A percentile compares a stretch with the other conserved stretches of the same genome.
Evolutionary conservation across 345 rosid species (phyloP).

Genomic region (Punica granatum): DNA sequence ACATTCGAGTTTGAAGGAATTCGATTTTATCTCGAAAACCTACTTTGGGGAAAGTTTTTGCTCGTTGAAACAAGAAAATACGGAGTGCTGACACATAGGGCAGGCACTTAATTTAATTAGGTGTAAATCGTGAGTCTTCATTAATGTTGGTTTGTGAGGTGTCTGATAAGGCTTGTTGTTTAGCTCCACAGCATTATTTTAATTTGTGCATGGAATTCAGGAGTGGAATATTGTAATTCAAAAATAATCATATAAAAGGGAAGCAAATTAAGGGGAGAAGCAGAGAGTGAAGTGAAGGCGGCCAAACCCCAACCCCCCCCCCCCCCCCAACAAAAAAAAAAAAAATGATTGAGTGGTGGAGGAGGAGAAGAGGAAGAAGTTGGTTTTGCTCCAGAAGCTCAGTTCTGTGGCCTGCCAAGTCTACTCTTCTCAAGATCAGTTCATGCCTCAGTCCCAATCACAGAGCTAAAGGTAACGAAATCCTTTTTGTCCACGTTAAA

Average conservation of each 20-base stretch:
- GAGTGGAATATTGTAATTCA: background rate
- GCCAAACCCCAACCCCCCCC: too few relatives aligned
- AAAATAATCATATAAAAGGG: constrained; percentile 2
- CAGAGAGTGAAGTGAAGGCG: constrained; percentile 1
- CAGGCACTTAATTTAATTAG: background rate
- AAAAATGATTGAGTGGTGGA: constrained; percentile 1
- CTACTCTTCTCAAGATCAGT: constrained; percentile 27
- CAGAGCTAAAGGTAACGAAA: constrained; percentile 37
- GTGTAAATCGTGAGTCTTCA: constrained; percentile 16
- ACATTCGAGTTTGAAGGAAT: background rate
- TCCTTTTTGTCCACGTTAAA: background rate
- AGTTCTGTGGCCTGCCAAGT: constrained; percentile 26
- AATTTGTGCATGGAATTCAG: constrained; percentile 9
- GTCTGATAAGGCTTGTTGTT: constrained; percentile 27
- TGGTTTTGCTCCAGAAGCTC: constrained; percentile 30
- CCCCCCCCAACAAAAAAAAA: background rate
- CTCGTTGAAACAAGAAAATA: background rate
- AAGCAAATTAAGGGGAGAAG: background rate
- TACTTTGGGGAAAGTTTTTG: background rate
- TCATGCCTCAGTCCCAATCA: constrained; percentile 21
- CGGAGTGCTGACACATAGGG: background rate
- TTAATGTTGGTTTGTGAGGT: constrained; percentile 21
- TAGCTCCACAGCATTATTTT: constrained; percentile 18
- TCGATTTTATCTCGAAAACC: background rate
- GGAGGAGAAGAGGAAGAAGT: constrained; percentile 30